Percentiles rank a stretch among this genome's conserved stretches.
Conservation (phyloP, 2,329 filamentous ascomycete genomes). For the Neonectria neomacrospora region DNA sequence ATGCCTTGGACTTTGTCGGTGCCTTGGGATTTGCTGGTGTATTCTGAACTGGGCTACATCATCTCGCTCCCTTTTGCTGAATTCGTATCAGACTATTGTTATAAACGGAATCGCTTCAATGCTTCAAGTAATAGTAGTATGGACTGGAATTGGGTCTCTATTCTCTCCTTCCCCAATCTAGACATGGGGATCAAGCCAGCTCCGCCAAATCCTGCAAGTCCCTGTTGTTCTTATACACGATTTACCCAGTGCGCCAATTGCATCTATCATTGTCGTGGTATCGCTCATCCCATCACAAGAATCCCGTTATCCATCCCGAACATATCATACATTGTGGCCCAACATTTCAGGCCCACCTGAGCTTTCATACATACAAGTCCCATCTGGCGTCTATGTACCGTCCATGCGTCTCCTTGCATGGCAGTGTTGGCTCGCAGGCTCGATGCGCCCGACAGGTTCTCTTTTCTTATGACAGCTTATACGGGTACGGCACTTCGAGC, state of each 20-base stretch:
- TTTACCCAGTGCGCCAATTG: constrained; percentile 8
- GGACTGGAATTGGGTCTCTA: constrained; percentile 17
- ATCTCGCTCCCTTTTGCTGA: neutral
- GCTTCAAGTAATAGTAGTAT: constrained; percentile 13
- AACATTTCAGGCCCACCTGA: neutral
- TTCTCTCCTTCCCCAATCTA: constrained; percentile 8
- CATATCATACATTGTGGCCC: constrained; percentile 29
- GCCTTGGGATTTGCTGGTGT: constrained; percentile 1
- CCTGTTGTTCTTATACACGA: constrained; percentile 3
- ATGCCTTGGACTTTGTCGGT: constrained; percentile 10
- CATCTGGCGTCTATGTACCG: neutral
- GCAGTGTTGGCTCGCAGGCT: neutral
- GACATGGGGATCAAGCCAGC: constrained; percentile 4
- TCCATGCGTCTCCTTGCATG: neutral
- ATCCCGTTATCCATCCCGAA: neutral
- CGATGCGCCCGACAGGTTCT: neutral
- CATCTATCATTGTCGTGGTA: constrained; percentile 5
- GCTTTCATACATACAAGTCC: neutral
- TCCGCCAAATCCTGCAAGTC: constrained; percentile 15
- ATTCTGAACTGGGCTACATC: neutral
- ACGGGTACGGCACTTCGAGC: constrained; percentile 78
- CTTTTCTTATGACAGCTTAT: constrained; percentile 51
- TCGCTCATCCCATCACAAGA: neutral
- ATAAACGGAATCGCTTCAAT: constrained; percentile 8
- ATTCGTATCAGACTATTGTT: neutral